Percentiles rank a stretch among this genome's conserved stretches.
Evolutionary conservation across 83 land plant genomes (phyloP).

Genomic region (Diphasiastrum complanatum): DNA sequence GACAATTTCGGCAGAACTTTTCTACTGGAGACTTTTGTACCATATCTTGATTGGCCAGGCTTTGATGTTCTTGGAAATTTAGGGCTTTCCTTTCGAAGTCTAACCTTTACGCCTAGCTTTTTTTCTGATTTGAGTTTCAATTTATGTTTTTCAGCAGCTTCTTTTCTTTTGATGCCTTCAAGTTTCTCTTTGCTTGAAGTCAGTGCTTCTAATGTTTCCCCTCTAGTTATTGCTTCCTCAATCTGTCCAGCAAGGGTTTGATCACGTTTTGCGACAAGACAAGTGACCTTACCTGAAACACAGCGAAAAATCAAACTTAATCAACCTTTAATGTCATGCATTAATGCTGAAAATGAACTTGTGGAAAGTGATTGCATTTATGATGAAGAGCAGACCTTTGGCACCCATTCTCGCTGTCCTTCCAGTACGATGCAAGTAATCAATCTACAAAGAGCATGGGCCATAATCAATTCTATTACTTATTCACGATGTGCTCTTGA

Average conservation of each 20-base stretch:
- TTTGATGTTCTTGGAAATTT: too few species aligned
- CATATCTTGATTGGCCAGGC: too few species aligned
- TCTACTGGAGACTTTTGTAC: too few species aligned
- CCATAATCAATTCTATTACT: too few species aligned
- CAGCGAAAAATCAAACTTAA: background rate
- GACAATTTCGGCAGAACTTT: too few species aligned
- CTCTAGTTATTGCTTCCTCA: conserved; percentile 81
- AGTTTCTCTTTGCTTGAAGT: conserved; percentile 30
- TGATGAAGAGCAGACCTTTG: too few species aligned
- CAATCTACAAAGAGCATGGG: conserved; percentile 75
- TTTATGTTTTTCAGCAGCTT: conserved; percentile 20
- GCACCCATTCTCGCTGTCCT: conserved; percentile 99
- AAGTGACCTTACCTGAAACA: conserved; percentile 75
- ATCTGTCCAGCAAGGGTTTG: conserved; percentile 54
- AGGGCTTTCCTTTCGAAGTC: too few species aligned
- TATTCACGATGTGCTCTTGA: background rate
- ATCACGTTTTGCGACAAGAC: conserved; percentile 79
- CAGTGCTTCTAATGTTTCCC: conserved; percentile 77
- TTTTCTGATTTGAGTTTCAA: too few species aligned
- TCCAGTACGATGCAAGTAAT: conserved; percentile 95
- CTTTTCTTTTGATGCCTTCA: conserved; percentile 25
- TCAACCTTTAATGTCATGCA: background rate
- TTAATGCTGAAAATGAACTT: background rate
- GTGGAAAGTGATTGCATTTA: background rate
- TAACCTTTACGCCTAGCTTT: too few species aligned